Percentiles rank a stretch among this genome's conserved stretches.
These are phyloP conservation scores for Claviceps sp. DNA, from an alignment of 2,329 filamentous ascomycete species.

Conservation along the genomic window DNA sequence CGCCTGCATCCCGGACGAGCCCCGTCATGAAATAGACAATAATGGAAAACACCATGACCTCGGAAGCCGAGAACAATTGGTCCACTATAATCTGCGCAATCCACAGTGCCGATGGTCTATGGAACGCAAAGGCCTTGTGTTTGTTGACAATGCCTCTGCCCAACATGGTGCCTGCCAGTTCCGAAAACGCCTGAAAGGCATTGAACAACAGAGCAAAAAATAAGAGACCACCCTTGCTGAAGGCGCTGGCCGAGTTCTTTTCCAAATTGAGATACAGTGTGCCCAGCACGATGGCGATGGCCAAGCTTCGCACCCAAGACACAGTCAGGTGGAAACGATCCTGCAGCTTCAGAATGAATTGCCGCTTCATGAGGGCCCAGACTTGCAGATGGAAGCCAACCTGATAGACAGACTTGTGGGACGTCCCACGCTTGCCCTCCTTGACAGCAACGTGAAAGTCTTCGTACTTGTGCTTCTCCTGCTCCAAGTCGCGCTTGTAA, in stretches of 20 bases:
- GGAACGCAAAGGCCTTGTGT: conserved; percentile 71
- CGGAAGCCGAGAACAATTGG: conserved; percentile 53
- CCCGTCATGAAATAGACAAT: conserved; percentile 73
- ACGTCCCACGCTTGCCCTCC: conserved; percentile 66
- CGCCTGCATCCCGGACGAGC: conserved; percentile 53
- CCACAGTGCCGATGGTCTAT: conserved; percentile 70
- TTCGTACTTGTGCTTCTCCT: conserved; percentile 54
- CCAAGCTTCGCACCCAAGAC: conserved; percentile 53
- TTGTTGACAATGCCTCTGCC: conserved; percentile 71
- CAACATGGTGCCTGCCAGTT: conserved; percentile 62
- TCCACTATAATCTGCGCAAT: conserved; percentile 75
- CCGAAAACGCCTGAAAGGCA: conserved; percentile 74
- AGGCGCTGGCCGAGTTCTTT: conserved; percentile 54
- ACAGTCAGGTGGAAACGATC: conserved; percentile 67
- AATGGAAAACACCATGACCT: conserved; percentile 59
- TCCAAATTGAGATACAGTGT: conserved; percentile 65
- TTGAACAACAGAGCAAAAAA: conserved; percentile 76
- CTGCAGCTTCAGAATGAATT: conserved; percentile 77
- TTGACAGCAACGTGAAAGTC: conserved; percentile 65
- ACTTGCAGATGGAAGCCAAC: conserved; percentile 74
- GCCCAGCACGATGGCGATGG: conserved; percentile 67
- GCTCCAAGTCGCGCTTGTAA: conserved; percentile 51
- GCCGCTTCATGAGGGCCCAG: conserved; percentile 70
- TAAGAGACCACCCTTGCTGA: conserved; percentile 68
- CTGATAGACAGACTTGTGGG: conserved; percentile 66